These are phyloP conservation scores for Circinella minor DNA, from an alignment of 371 early-diverging fungal species.

Conservation along the genomic window DNA sequence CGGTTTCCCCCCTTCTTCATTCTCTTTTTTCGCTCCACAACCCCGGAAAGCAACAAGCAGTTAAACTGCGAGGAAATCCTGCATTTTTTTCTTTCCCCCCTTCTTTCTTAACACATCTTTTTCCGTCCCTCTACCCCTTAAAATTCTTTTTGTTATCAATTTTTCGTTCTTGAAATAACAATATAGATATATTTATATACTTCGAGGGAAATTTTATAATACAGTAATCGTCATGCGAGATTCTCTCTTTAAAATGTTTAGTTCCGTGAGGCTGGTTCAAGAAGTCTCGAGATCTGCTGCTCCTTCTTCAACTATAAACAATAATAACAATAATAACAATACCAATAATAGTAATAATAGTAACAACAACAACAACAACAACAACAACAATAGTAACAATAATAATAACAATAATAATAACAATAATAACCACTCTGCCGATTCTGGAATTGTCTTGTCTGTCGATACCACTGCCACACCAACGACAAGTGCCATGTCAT, in stretches of 20 bases:
- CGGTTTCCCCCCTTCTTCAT: background rate
- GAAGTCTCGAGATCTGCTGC: constrained; percentile 46
- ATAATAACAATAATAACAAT: background rate
- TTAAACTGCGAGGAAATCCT: background rate
- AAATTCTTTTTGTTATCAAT: constrained; percentile 1
- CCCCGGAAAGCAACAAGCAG: background rate
- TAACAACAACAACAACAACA: background rate
- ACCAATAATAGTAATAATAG: constrained; percentile 1
- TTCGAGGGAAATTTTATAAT: background rate
- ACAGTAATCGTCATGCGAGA: constrained; percentile 21
- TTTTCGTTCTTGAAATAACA: background rate
- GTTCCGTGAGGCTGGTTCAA: constrained; percentile 53
- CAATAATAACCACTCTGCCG: background rate
- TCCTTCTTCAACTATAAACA: background rate
- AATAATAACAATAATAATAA: too few relatives aligned
- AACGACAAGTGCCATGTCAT: background rate
- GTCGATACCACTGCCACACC: background rate
- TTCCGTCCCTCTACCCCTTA: background rate
- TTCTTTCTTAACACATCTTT: background rate
- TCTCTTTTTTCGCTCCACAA: background rate
- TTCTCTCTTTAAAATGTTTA: constrained; percentile 47
- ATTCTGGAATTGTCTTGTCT: background rate
- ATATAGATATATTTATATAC: background rate
- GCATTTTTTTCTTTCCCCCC: background rate
- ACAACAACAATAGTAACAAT: background rate